A percentile compares a stretch with the other conserved stretches of the same genome.
Conservation (phyloP, 345 rosid genomes). For the Brassica nigra region DNA sequence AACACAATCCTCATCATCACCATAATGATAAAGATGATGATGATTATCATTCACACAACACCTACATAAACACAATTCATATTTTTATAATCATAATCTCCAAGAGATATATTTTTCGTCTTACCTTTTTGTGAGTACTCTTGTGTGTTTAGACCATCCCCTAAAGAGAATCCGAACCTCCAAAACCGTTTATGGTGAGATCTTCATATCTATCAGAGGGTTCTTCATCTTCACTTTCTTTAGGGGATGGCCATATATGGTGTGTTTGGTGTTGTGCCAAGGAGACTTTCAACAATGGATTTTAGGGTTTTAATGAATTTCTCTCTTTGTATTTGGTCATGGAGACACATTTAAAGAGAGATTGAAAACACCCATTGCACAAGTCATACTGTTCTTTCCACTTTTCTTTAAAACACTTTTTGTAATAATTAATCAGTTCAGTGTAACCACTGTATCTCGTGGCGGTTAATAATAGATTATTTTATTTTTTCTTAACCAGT, state of each 20-base stretch:
- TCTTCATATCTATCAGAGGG: constrained; percentile 23
- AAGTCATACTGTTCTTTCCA: constrained; percentile 32
- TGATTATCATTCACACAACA: constrained; percentile 34
- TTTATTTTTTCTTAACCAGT: not conserved
- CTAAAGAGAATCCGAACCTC: constrained; percentile 29
- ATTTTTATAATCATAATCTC: not conserved
- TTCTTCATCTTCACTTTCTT: constrained; percentile 29
- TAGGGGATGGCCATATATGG: constrained; percentile 34
- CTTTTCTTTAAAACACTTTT: constrained; percentile 11
- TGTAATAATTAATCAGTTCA: constrained; percentile 4
- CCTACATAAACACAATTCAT: constrained; percentile 22
- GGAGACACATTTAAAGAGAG: constrained; percentile 33
- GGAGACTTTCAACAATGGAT: constrained; percentile 39
- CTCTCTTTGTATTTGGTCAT: constrained; percentile 42
- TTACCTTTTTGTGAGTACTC: constrained; percentile 25
- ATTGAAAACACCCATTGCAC: constrained; percentile 27
- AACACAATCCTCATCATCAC: constrained; percentile 36
- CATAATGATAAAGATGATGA: constrained; percentile 11
- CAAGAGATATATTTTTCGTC: not conserved
- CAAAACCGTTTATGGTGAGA: constrained; percentile 30
- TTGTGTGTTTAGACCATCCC: constrained; percentile 35
- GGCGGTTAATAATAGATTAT: not conserved
- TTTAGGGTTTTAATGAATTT: constrained; percentile 27
- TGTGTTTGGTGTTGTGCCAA: constrained; percentile 38
- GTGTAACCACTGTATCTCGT: constrained; percentile 16